Conservation (phyloP, 768 basidiomycete species). For the Lentinula sp. region DNA sequence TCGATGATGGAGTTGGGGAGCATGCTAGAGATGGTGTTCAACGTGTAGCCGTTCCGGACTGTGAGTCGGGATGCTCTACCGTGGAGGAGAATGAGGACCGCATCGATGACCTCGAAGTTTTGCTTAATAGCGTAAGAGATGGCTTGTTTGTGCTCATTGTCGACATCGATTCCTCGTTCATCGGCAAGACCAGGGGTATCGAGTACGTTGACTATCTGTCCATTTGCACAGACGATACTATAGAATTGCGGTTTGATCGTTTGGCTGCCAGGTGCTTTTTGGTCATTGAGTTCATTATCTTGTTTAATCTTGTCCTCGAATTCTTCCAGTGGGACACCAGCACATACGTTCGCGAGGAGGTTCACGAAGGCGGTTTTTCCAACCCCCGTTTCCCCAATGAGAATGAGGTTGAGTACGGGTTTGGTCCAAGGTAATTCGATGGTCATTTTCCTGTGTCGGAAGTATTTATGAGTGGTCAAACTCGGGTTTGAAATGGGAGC, state of each 20-base stretch:
- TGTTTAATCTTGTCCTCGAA: not conserved
- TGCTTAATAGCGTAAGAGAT: slow-evolving; percentile 16
- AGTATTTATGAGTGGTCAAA: too few species aligned
- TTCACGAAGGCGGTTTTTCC: slow-evolving; percentile 12
- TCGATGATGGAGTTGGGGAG: slow-evolving; percentile 17
- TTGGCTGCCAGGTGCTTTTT: not conserved
- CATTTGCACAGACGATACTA: not conserved
- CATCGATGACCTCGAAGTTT: slow-evolving; percentile 15
- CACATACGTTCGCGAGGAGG: slow-evolving; percentile 11
- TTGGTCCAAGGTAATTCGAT: not conserved
- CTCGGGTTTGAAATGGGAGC: too few species aligned
- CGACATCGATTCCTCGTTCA: slow-evolving; percentile 18
- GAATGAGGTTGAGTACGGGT: not conserved
- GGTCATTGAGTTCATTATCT: not conserved
- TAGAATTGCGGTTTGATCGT: not conserved
- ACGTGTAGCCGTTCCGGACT: slow-evolving; percentile 16
- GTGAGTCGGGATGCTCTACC: slow-evolving; percentile 16
- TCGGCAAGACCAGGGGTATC: slow-evolving; percentile 23
- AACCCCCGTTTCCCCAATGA: slow-evolving; percentile 13
- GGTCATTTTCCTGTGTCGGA: too few species aligned
- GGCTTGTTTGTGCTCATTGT: slow-evolving; percentile 16
- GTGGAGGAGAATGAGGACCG: slow-evolving; percentile 19
- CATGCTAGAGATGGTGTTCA: slow-evolving; percentile 15
- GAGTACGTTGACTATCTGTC: slow-evolving; percentile 13
- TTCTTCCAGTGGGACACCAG: not conserved